A percentile compares a stretch with the other conserved stretches of the same genome.
Conservation (phyloP, 345 rosid species). For the Aethionema arabicum region DNA sequence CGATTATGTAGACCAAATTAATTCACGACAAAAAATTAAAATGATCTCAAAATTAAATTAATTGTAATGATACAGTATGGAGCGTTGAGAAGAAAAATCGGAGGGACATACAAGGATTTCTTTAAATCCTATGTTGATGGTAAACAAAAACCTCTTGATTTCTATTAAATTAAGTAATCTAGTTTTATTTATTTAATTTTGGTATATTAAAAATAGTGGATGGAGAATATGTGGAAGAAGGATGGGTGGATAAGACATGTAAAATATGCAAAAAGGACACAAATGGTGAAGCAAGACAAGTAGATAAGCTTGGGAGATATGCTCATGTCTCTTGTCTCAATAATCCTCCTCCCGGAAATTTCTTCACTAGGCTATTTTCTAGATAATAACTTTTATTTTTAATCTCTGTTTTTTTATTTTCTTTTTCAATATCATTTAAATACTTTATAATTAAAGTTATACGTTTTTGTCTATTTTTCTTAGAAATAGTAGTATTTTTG, state of each 20-base stretch:
- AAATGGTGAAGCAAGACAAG: conserved; percentile 68
- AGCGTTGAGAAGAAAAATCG: conserved; percentile 87
- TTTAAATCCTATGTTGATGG: conserved; percentile 91
- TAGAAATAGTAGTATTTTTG: too few species aligned
- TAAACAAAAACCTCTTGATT: conserved; percentile 16
- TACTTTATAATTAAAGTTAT: conserved; percentile 3
- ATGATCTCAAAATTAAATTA: not conserved
- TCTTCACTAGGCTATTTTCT: conserved; percentile 70
- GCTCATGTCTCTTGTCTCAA: conserved; percentile 68
- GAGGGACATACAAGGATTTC: conserved; percentile 92
- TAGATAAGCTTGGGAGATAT: conserved; percentile 75
- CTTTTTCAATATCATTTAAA: too few species aligned
- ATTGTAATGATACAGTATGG: conserved; percentile 64
- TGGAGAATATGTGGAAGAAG: conserved; percentile 59
- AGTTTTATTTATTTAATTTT: too few species aligned
- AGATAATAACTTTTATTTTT: conserved; percentile 32
- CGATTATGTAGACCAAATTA: not conserved
- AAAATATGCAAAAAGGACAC: conserved; percentile 88
- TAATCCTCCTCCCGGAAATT: conserved; percentile 64
- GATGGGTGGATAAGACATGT: conserved; percentile 97
- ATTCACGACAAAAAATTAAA: too few species aligned
- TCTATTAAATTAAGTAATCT: not conserved
- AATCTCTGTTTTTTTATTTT: not conserved
- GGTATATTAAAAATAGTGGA: conserved; percentile 48
- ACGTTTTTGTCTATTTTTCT: conserved; percentile 8